These are phyloP conservation scores for Sporothrix humicola DNA, from an alignment of 2,329 filamentous ascomycete genomes.

Conservation along the genomic window DNA sequence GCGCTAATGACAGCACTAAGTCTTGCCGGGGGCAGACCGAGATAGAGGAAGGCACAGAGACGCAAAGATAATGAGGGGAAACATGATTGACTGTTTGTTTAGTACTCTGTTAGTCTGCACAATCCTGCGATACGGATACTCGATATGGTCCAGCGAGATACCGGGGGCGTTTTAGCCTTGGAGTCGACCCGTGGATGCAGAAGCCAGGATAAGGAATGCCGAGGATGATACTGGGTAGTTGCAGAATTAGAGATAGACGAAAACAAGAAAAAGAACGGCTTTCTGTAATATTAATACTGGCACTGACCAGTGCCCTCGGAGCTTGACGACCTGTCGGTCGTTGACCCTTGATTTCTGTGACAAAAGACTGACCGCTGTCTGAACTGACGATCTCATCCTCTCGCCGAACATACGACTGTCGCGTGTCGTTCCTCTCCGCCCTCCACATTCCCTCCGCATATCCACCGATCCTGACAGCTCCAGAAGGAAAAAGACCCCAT, in stretches of 20 bases:
- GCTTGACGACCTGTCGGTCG: background rate
- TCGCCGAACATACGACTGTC: background rate
- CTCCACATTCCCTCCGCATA: slow-evolving; percentile 11
- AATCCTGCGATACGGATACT: slow-evolving; percentile 8
- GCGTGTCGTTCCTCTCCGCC: background rate
- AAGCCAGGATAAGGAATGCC: slow-evolving; percentile 7
- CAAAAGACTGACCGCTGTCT: background rate
- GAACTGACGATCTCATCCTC: background rate
- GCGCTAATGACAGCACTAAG: slow-evolving; percentile 10
- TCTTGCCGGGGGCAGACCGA: background rate
- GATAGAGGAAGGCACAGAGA: background rate
- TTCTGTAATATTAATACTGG: slow-evolving; percentile 21
- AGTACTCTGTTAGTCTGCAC: too few species aligned
- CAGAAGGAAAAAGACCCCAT: background rate
- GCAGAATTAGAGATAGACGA: background rate
- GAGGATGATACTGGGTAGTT: background rate
- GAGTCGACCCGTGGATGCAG: background rate
- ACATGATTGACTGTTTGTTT: background rate
- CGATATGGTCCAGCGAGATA: background rate
- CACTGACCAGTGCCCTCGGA: background rate
- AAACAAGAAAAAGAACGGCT: background rate
- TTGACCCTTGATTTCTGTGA: background rate
- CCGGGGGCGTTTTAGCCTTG: background rate
- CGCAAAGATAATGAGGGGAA: background rate
- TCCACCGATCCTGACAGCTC: background rate